Conservation (phyloP, 495 filamentous ascomycete genomes). For the Xanthoparmelia taractica region DNA sequence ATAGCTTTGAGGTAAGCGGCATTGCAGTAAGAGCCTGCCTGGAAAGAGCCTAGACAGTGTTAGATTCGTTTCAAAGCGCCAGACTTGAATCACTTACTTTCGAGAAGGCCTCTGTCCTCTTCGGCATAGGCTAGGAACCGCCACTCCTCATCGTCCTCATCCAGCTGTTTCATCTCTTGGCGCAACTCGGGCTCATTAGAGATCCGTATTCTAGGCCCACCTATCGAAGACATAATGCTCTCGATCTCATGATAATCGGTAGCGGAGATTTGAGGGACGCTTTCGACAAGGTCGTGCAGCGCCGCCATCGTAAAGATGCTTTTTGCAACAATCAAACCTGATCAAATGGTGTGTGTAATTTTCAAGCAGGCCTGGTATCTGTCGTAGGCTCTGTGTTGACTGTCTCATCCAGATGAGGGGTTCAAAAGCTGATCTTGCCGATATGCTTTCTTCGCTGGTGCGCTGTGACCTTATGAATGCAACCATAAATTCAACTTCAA, state of each 20-base stretch:
- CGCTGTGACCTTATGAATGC: not conserved
- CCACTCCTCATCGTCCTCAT: not conserved
- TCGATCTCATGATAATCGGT: not conserved
- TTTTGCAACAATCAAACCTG: not conserved
- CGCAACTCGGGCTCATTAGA: not conserved
- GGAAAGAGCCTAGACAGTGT: not conserved
- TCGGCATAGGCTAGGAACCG: not conserved
- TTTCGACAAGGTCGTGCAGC: not conserved
- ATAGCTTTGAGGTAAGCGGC: not conserved
- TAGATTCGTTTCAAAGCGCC: not conserved
- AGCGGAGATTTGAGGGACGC: not conserved
- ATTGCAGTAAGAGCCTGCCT: not conserved
- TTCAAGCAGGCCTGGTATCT: not conserved
- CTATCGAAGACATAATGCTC: not conserved
- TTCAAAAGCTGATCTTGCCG: not conserved
- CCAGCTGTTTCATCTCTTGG: not conserved
- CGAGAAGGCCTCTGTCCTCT: not conserved
- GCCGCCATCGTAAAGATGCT: not conserved
- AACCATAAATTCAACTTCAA: not conserved
- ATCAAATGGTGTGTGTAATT: too few relatives aligned
- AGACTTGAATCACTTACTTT: not conserved
- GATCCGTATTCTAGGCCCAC: not conserved
- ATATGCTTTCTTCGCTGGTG: not conserved
- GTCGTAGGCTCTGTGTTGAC: not conserved
- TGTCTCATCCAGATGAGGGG: not conserved